Evolutionary conservation across 768 basidiomycete species (phyloP).

Genomic region (Russula vinacea): DNA sequence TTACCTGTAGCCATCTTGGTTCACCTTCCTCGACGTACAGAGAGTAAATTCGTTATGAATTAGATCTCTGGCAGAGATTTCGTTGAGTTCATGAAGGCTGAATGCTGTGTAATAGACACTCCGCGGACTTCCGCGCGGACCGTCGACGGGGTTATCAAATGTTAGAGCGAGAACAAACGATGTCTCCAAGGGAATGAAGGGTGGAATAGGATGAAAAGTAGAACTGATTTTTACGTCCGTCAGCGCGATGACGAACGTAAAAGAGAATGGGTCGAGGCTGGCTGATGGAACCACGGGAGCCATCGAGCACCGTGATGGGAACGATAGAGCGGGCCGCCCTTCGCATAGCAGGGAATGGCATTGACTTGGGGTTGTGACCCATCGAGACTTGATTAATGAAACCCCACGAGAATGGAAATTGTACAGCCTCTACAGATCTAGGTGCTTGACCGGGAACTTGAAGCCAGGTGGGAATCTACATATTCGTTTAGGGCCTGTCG

Average conservation of each 20-base stretch:
- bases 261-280: conserved; percentile 12
- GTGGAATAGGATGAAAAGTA: not conserved
- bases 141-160: not conserved
- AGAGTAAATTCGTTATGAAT: not conserved
- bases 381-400: conserved; percentile 2
- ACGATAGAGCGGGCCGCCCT: conserved; percentile 8
- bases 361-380: conserved; percentile 4
- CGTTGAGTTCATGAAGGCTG: not conserved
- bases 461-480: not conserved
- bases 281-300: conserved; percentile 14
- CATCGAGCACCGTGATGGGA: conserved; percentile 10
- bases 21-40: not conserved
- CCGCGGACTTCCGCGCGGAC: conserved; percentile 6
- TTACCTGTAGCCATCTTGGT: not conserved
- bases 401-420: conserved; percentile 10
- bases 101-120: not conserved
- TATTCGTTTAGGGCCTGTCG: not conserved
- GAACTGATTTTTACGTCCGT: conserved; percentile 18
- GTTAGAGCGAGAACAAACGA: conserved; percentile 1
- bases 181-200: conserved; percentile 16
- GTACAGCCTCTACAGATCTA: not conserved
- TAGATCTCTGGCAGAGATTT: not conserved
- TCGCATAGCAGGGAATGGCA: conserved; percentile 7
- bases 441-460: not conserved
- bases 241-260: conserved; percentile 34